Base-by-base conservation (phyloP, 2,329 filamentous ascomycete genomes). In the Dendrostoma leiphaemia region DNA sequence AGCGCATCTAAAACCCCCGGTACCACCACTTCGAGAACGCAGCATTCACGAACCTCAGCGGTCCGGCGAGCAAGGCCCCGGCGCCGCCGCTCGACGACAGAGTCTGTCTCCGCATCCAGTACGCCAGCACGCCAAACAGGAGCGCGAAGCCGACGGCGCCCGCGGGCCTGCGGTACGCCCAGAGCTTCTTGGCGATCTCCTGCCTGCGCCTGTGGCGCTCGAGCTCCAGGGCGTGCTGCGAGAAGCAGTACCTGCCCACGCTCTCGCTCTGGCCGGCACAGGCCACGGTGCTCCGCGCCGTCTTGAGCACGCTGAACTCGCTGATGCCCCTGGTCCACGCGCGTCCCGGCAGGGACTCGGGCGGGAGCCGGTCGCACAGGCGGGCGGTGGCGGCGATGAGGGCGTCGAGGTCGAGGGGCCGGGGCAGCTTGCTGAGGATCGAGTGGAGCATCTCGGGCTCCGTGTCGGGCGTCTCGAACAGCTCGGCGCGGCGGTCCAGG, bases 401-500 rank as follows among this genome's bases (percentile, higher is more conserved):
- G 7, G 75, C 76, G 61, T 99, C 93, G 23, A 99, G 75, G 65
- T 95, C 82, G 54, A 96, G 82, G 17, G 87, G 86, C 48, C 84
- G 81, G 1, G 94, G 94, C 6, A 99, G 80, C 69, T 94, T 96
- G 38, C 90, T 90, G 12, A 99, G 82, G 32, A 90, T 86, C 57
- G 87, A 89, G 68, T 96, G 91, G 23, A 99, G 81, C 83, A 99
- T 95, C 65, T 97, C 93, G 6, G 90, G 88, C 67, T 96, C 91
- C 61, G 95, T 89, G 19, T 78, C 71, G 1, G 87, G 83, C n/a
- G 91, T 89, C 48, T 90, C 88, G 60, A 97, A 82, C n/a, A 99
- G 81, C 70, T 97, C 91, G 31, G 84, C 81, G 54, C 89, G 86
- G 34, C 93, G 87, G 43, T 86, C 84, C 31, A 96, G 78, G 38